phyloP scores from a whole-genome alignment of 768 basidiomycete species.

The Leccinum imitatum region DNA sequence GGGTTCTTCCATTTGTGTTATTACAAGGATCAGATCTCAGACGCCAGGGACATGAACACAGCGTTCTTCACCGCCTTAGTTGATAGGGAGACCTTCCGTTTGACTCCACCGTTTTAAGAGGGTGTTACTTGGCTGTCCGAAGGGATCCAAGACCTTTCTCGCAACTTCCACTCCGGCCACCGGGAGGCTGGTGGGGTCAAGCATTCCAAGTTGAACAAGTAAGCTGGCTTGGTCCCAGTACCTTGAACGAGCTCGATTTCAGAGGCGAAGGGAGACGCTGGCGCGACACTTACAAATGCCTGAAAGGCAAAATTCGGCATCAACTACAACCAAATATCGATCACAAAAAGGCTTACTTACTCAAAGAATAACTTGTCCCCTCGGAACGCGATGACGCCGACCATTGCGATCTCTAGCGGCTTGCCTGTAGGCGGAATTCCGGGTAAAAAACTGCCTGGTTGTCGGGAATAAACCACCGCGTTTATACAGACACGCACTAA shows the following conservation, averaged over 20 bases:
- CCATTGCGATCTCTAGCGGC: slow-evolving; percentile 40
- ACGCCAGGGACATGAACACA: neutral
- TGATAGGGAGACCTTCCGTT: slow-evolving; percentile 36
- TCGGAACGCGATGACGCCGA: slow-evolving; percentile 45
- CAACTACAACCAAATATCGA: neutral
- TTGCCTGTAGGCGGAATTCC: slow-evolving; percentile 40
- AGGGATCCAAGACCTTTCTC: slow-evolving; percentile 43
- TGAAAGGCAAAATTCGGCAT: slow-evolving; percentile 3
- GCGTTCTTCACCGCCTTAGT: slow-evolving; percentile 8
- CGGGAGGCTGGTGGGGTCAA: slow-evolving; percentile 33
- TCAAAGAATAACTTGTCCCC: slow-evolving; percentile 53
- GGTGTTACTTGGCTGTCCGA: slow-evolving; percentile 39
- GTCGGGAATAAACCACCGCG: slow-evolving; percentile 6
- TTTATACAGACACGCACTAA: slow-evolving; percentile 29
- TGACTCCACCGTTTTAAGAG: slow-evolving; percentile 38
- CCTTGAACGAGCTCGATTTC: slow-evolving; percentile 20
- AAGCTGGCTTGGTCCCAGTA: slow-evolving; percentile 52
- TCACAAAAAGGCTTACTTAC: slow-evolving; percentile 34
- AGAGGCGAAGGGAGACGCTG: neutral
- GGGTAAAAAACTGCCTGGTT: slow-evolving; percentile 27
- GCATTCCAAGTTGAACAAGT: slow-evolving; percentile 43
- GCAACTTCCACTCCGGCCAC: slow-evolving; percentile 41
- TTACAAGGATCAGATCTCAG: neutral
- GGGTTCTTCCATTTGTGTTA: neutral
- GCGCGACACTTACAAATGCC: slow-evolving; percentile 18